These are phyloP conservation scores for Tetrapyrgos nigripes DNA, from an alignment of 1,284 basidiomycete genomes.

Conservation along the genomic window DNA sequence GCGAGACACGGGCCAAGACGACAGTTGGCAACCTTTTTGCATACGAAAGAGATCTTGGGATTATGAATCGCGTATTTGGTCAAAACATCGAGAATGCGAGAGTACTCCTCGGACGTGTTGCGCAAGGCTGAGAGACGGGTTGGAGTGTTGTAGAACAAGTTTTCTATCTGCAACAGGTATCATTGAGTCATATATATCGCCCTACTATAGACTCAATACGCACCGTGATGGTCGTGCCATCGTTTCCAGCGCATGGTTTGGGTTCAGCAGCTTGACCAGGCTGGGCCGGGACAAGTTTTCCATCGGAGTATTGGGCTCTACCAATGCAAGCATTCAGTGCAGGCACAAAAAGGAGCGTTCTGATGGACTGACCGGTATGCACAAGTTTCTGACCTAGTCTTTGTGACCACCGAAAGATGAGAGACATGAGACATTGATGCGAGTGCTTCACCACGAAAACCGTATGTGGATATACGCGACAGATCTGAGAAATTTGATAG, in stretches of 20 bases:
- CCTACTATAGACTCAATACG: conserved; percentile 29
- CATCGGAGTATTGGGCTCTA: conserved; percentile 85
- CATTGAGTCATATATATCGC: conserved; percentile 8
- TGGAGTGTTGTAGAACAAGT: conserved; percentile 96
- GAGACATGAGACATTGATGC: conserved; percentile 97
- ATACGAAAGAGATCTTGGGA: conserved; percentile 85
- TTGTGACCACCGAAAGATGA: conserved; percentile 88
- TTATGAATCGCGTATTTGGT: conserved; percentile 96
- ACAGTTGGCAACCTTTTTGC: conserved; percentile 80
- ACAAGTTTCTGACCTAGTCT: conserved; percentile 80
- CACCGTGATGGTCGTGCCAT: conserved; percentile 91
- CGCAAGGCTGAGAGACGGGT: conserved; percentile 88
- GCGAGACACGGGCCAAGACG: neutral
- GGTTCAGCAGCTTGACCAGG: conserved; percentile 76
- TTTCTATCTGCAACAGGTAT: conserved; percentile 74
- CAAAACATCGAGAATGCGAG: conserved; percentile 91
- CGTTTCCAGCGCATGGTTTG: conserved; percentile 91
- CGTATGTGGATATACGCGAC: conserved; percentile 88
- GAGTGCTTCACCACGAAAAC: conserved; percentile 96
- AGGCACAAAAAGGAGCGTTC: neutral
- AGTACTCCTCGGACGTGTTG: conserved; percentile 91
- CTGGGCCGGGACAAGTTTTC: conserved; percentile 71
- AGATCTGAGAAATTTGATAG: conserved; percentile 89
- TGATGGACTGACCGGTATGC: conserved; percentile 81
- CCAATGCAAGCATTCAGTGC: neutral